Conservation (phyloP, 1,284 basidiomycete genomes). For the Fomitopsis palustris region DNA sequence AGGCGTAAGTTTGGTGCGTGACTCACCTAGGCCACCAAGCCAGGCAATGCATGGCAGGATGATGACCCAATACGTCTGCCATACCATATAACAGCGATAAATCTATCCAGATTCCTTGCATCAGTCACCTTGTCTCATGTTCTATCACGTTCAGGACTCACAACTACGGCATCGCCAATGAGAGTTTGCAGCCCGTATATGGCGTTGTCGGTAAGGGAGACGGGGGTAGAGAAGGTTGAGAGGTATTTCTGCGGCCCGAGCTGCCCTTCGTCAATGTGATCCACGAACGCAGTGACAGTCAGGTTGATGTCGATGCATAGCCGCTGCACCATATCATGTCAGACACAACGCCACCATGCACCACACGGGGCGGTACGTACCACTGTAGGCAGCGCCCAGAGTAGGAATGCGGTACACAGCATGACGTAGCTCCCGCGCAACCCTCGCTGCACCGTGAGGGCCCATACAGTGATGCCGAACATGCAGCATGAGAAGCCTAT, state of each 20-base stretch:
- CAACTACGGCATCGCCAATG: conserved; percentile 7
- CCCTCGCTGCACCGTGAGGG: neutral
- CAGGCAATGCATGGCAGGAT: conserved; percentile 3
- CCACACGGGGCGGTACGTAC: neutral
- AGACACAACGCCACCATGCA: neutral
- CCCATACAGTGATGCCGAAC: neutral
- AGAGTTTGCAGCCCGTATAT: conserved; percentile 2
- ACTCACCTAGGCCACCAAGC: conserved; percentile 2
- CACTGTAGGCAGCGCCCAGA: neutral
- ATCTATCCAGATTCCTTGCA: neutral
- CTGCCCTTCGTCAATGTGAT: conserved; percentile 3
- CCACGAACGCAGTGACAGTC: conserved; percentile 1
- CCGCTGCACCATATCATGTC: neutral
- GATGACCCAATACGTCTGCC: conserved; percentile 1
- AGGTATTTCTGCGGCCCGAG: conserved; percentile 1
- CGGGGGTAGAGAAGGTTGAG: neutral
- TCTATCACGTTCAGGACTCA: neutral
- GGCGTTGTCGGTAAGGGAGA: neutral
- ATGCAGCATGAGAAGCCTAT: neutral
- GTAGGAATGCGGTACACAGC: neutral
- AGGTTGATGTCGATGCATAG: conserved; percentile 1
- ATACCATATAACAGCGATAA: conserved; percentile 5
- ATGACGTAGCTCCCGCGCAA: neutral
- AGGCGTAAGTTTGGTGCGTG: too few species aligned
- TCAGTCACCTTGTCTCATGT: neutral